Percentiles rank a stretch among this genome's conserved stretches.
phyloP scores from a whole-genome alignment of 768 basidiomycete species.

The Amylocystis lapponica region DNA sequence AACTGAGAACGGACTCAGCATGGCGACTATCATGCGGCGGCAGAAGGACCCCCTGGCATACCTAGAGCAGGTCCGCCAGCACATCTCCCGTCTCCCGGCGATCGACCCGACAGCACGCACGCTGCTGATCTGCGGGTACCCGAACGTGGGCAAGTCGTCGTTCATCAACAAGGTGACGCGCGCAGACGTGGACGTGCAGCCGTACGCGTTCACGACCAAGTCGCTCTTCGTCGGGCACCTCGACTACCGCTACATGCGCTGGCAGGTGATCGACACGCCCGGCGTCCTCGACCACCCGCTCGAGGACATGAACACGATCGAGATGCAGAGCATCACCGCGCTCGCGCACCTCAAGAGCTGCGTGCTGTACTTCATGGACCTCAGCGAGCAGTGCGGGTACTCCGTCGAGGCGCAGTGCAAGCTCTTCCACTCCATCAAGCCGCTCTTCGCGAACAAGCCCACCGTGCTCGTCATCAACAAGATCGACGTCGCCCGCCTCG shows the following conservation, averaged over 20 bases:
- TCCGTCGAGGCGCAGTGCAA: constrained; percentile 98
- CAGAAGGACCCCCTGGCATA: constrained; percentile 99
- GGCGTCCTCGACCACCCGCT: constrained; percentile 97
- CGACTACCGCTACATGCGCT: constrained; percentile 98
- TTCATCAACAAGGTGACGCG: constrained; percentile 99
- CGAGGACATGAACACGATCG: constrained; percentile 99
- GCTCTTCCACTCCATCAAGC: constrained; percentile 99
- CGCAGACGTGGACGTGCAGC: constrained; percentile 98
- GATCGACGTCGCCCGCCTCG: constrained; percentile 86
- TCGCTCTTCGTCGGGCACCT: constrained; percentile 97
- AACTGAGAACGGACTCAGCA: constrained; percentile 40
- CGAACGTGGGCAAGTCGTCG: constrained; percentile 98
- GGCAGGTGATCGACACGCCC: constrained; percentile 99
- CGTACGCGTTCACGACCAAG: constrained; percentile 99
- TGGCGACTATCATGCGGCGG: constrained; percentile 98
- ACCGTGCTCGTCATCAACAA: constrained; percentile 96
- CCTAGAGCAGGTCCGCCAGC: constrained; percentile 98
- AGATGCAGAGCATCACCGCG: constrained; percentile 99
- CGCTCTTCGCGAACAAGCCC: constrained; percentile 91
- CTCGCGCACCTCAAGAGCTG: constrained; percentile 93
- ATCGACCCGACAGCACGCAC: constrained; percentile 99
- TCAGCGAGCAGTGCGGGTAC: constrained; percentile 98
- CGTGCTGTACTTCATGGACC: constrained; percentile 97
- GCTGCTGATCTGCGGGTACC: constrained; percentile 96
- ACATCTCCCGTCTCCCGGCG: constrained; percentile 95